These are phyloP conservation scores for Aciculosporium take DNA, from an alignment of 2,329 filamentous ascomycete species.

Conservation along the genomic window DNA sequence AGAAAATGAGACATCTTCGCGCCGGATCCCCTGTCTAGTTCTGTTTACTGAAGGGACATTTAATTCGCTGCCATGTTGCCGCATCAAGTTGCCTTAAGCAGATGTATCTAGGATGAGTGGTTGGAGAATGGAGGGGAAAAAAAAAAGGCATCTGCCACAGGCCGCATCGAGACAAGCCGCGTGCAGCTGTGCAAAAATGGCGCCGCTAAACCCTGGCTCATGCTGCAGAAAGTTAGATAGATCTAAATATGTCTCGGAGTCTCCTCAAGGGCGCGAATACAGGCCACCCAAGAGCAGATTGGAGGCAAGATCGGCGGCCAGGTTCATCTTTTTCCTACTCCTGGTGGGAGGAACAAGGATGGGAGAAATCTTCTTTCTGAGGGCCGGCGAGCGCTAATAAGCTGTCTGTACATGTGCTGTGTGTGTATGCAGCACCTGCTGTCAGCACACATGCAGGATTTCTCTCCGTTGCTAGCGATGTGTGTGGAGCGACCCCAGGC, in stretches of 20 bases:
- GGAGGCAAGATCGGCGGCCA: conserved; percentile 1
- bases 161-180: neutral
- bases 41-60: no score
- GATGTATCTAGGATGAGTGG: neutral
- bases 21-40: neutral
- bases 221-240: neutral
- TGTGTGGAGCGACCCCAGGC: neutral
- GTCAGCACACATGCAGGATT: neutral
- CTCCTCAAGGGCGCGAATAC: neutral
- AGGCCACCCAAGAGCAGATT: neutral
- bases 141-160: neutral
- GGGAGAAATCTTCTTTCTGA: neutral
- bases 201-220: neutral
- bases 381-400: neutral
- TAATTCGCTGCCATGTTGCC: no score
- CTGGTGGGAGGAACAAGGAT: neutral
- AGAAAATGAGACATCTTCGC: neutral
- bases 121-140: neutral
- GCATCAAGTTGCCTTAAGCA: no score
- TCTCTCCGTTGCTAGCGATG: neutral
- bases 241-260: no score
- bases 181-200: neutral
- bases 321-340: neutral
- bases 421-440: no score
- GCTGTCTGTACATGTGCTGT: no score